phyloP scores from a whole-genome alignment of 2,329 filamentous ascomycete genomes.

The Pezizomycotina sp. region DNA sequence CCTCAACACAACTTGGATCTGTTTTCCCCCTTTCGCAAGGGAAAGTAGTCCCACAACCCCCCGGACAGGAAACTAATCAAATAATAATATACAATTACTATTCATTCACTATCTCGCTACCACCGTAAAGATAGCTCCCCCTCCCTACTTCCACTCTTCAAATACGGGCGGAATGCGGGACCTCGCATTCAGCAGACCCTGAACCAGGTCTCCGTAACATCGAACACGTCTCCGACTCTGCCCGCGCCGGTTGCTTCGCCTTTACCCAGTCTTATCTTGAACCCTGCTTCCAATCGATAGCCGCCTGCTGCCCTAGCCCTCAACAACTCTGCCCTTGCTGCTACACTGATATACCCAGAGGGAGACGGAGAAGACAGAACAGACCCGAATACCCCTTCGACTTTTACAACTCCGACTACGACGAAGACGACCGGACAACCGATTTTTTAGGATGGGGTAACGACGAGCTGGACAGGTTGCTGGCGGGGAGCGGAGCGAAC shows the following conservation, averaged over 20 bases:
- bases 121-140: neutral
- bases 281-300: conserved; percentile 42
- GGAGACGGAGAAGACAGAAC: conserved; percentile 34
- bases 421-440: conserved; percentile 33
- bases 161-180: neutral
- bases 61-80: too few species aligned
- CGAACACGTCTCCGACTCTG: conserved; percentile 49
- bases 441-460: conserved; percentile 44
- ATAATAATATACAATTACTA: too few species aligned
- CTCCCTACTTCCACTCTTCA: neutral
- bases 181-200: conserved; percentile 50
- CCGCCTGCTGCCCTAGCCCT: conserved; percentile 39
- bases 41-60: too few species aligned
- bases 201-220: conserved; percentile 48
- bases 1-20: too few species aligned
- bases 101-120: neutral
- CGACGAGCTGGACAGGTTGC: conserved; percentile 46
- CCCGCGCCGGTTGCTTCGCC: conserved; percentile 47
- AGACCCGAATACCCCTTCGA: conserved; percentile 48
- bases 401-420: conserved; percentile 48
- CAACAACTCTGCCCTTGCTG: conserved; percentile 39
- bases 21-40: too few species aligned
- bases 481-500: conserved; percentile 36
- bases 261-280: conserved; percentile 46
- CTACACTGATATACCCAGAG: conserved; percentile 36